Evolutionary conservation across 768 basidiomycete species (phyloP), one percentile per base, ranked within the genome.

Genomic region (Amanita inopinata): DNA sequence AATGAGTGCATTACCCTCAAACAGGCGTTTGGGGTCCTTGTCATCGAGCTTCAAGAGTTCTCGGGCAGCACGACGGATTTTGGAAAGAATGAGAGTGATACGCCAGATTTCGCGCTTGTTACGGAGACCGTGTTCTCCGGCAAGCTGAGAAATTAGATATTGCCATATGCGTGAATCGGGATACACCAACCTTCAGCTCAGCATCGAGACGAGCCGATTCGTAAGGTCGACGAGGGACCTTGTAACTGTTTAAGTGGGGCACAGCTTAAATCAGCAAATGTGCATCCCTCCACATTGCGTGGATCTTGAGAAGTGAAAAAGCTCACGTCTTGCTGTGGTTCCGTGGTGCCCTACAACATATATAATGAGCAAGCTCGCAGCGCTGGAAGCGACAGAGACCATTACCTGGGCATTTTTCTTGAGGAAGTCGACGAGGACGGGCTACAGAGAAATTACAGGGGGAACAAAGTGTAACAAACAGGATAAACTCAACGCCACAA

Each of bases 21-120:
- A 98, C 48, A 98, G 88, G 67, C 96, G 89, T 74, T 98, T 98
- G 61, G 96, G 92, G 71, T 98, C 96, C 67, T 99, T 98, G 69
- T 79, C 85, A 54, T 99, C 96, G 70, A 99, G 91, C 76, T 99
- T 99, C 71, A 99, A 85, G 61, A 99, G 87, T 73, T 99, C 96
- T 84, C 96, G 94, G 53, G 96, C 96, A 50, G 96, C 96, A 83
- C 96, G 92, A 75, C 96, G 94, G 62, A 99, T 99, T 78, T 99
- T 97, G 59, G 96, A 99, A 43, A 99, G 83, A 64, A 81, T 82
- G 59, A 99, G 83, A 63, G 90, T 81, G 66, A 99, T 98, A 60
- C 96, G 89, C 96, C 94, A 99, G 73, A 98, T 96, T 73, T 99
- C 96, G 63, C 94, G 87, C 78, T 99, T 99, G 87, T 97, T 98